These are phyloP conservation scores for Capsicum pubescens DNA, from an alignment of 257 asterid genomes.

Conservation along the genomic window DNA sequence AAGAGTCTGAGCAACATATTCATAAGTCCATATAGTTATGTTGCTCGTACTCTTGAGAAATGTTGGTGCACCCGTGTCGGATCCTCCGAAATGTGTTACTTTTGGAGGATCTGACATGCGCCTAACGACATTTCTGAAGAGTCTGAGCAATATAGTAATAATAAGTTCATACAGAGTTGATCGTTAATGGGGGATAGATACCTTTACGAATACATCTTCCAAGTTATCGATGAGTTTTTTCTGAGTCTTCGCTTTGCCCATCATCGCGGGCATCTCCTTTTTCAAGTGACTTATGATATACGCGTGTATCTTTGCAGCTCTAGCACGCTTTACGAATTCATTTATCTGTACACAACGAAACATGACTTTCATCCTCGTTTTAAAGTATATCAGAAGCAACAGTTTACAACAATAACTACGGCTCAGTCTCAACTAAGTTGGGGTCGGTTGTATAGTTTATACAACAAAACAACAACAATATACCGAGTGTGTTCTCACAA, in stretches of 20 bases:
- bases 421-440: background rate
- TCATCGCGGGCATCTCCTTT: slow-evolving; percentile 96
- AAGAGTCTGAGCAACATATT: too few species aligned
- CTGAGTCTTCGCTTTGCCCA: slow-evolving; percentile 94
- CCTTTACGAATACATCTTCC: slow-evolving; percentile 84
- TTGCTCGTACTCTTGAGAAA: background rate
- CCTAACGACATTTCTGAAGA: background rate
- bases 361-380: background rate
- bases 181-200: slow-evolving; percentile 7
- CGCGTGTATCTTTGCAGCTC: slow-evolving; percentile 96
- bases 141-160: background rate
- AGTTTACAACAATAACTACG: background rate
- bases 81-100: background rate
- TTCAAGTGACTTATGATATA: slow-evolving; percentile 82
- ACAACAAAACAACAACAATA: too few species aligned
- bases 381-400: background rate
- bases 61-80: background rate
- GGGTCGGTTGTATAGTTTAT: background rate
- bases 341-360: slow-evolving; percentile 61
- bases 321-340: slow-evolving; percentile 92
- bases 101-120: background rate
- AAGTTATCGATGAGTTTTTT: slow-evolving; percentile 85
- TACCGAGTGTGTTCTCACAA: too few species aligned
- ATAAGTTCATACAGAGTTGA: background rate
- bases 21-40: too few species aligned